Base-by-base conservation (phyloP, 2,329 filamentous ascomycete genomes). In the Diaporthe citri region DNA sequence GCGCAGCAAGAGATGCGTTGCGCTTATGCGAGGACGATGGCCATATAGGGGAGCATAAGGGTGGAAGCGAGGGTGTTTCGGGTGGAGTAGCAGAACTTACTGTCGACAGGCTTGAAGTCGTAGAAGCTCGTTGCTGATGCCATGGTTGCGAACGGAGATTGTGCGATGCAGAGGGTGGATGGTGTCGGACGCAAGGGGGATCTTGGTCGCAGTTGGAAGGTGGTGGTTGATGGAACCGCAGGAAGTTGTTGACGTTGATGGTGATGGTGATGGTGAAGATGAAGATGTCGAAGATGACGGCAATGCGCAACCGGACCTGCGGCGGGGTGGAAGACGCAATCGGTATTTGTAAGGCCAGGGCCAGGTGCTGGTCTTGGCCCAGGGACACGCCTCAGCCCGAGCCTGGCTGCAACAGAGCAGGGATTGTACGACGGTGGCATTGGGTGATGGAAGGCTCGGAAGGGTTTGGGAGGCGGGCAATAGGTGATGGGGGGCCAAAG, bases 51-150 rank as follows among this genome's bases (percentile, higher is more conserved):
- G 39, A 9, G 4, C 5, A 31, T 62, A 34, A 52, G 70, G 56
- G 52, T 46, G 74, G 55, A 71, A 69, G 43, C 28, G 71, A 66
- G 69, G 17, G 28, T 51, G 15, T 22, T 36, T 22, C 31, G 28
- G 52, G 36, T 22, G n/a, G 22, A 43, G 62, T 22, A 66, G 8
- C 51, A 31, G 17, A 66, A 89, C 92, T 77, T 88, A 95, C 93
- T 95, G 85, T 96, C 92, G 79, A 93, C 90, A 78, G 94, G 92
- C 87, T 93, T 94, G 86, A 97, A 97, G 83, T 96, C 93, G 88
- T 93, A 97, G 84, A 97, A 95, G 73, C 83, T 87, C 28, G 92
- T 92, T 79, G 92, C 92, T 73, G 92, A 92, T 39, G 92, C 86
- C 93, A 94, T 94, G 78, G 80, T 83, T 81, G 78, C 77, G 74